Evolutionary conservation across 768 basidiomycete species (phyloP), one percentile per base, ranked within the genome.

Genomic region (Kwoniella dendrophila): DNA sequence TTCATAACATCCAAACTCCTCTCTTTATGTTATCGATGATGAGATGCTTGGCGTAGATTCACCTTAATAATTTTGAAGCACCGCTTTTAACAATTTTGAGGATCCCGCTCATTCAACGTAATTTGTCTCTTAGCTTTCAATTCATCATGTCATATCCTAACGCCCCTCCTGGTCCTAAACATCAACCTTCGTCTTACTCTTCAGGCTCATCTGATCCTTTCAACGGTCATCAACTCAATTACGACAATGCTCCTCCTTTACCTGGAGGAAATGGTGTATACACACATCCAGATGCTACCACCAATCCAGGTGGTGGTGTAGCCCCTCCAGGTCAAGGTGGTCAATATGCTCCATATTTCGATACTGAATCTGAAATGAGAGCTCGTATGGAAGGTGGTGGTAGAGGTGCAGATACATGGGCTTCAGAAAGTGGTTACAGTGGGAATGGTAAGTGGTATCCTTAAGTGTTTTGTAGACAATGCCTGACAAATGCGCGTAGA

Each of bases 301-400:
- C 62, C 41, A 67, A 69, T 30, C 66, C 69, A 20, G 68, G 71
- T 48, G 66, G 63, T 20, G 69, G 68, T 54, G 69, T 69, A 56
- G 66, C 70, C 4, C 70, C 68, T 34, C 69, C 71, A 30, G 63
- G 56, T 22, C 66, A 67, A 48, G 64, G 47, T 33, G 73, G 73
- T 4, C 73, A 75, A 59, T 75, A 75, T 50, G 66, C 69, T 1
- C 68, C 72, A 5, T 66, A 64, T 48, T 71, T 71, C 29, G 77
- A 78, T 48, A 74, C 66, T 50, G 73, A 75, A 11, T 67, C 71
- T 2, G 75, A 75, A 48, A 75, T 77, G 75, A 57, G 45, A 14
- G 70, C 66, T 20, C 56, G 77, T n/a, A 73, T 70, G 43, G 69
- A 73, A 18, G 72, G 74, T 38, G 77, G 77, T 55, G 77, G 77